phyloP scores from a whole-genome alignment of 495 filamentous ascomycete genomes.

The Entonaema liquescens region DNA sequence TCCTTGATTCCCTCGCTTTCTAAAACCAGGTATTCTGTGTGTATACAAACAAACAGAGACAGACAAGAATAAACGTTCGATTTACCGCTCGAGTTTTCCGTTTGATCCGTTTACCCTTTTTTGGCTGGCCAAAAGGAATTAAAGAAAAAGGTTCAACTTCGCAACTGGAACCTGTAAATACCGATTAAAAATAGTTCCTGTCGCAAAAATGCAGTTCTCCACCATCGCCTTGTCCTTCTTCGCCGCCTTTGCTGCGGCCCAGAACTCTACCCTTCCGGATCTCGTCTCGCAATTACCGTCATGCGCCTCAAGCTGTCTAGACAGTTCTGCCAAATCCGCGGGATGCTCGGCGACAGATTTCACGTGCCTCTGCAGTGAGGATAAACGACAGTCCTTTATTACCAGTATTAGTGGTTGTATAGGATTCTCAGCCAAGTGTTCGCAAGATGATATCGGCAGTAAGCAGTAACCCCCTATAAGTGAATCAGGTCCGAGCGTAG shows the following conservation, averaged over 20 bases:
- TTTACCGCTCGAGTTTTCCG: neutral
- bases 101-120: conserved; percentile 6
- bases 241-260: conserved; percentile 39
- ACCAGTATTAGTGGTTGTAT: conserved; percentile 33
- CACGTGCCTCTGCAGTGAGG: conserved; percentile 36
- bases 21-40: neutral
- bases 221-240: conserved; percentile 35
- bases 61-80: neutral
- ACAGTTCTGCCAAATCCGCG: conserved; percentile 23
- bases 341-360: conserved; percentile 42
- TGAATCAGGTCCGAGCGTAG: neutral
- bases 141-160: neutral
- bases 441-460: conserved; percentile 36
- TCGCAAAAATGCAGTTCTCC: conserved; percentile 41
- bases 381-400: conserved; percentile 25
- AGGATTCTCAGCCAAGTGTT: conserved; percentile 24
- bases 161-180: neutral
- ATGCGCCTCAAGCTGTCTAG: conserved; percentile 42
- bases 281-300: conserved; percentile 41
- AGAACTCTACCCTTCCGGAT: conserved; percentile 44
- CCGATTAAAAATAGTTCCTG: neutral
- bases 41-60: neutral
- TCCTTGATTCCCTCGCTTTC: conserved; percentile 15
- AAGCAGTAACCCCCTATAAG: conserved; percentile 7
- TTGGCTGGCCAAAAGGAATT: conserved; percentile 30